Evolutionary conservation across 1,284 basidiomycete genomes (phyloP).

Genomic region (Testicularia cyperi): DNA sequence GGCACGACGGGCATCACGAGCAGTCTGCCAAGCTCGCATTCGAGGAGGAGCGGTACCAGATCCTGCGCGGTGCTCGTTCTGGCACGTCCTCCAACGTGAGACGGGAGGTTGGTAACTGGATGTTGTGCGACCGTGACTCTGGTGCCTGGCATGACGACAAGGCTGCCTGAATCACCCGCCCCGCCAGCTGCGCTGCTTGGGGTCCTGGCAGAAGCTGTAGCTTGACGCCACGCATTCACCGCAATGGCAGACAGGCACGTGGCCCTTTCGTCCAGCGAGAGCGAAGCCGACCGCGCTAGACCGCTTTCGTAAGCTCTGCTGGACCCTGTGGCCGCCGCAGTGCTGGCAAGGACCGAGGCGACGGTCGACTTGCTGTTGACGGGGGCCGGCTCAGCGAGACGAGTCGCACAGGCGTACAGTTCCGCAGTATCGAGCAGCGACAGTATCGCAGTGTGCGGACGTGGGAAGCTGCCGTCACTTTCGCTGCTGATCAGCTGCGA

Average conservation of each 20-base stretch:
- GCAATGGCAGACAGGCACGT: constrained; percentile 27
- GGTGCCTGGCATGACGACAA: constrained; percentile 3
- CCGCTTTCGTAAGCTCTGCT: neutral
- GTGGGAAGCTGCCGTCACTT: neutral
- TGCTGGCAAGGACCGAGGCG: constrained; percentile 16
- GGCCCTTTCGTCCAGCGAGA: constrained; percentile 28
- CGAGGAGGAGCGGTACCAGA: constrained; percentile 20
- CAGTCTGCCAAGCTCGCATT: constrained; percentile 23
- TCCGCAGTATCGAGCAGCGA: constrained; percentile 32
- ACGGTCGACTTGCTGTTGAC: constrained; percentile 6
- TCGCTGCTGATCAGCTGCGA: constrained; percentile 19
- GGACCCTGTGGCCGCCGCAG: constrained; percentile 12
- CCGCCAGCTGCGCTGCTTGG: no score
- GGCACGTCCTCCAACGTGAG: neutral
- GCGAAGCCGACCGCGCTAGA: neutral
- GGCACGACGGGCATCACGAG: constrained; percentile 33
- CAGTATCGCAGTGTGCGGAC: constrained; percentile 27
- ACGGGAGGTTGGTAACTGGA: constrained; percentile 5
- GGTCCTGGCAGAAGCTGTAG: neutral
- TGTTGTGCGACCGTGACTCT: constrained; percentile 15
- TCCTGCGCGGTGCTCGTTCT: constrained; percentile 3
- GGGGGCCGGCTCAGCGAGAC: constrained; percentile 9
- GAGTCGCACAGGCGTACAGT: constrained; percentile 23
- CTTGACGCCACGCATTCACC: constrained; percentile 22
- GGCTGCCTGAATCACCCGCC: no score